Percentiles rank a stretch among this genome's conserved stretches.
These are phyloP conservation scores for Dispira parvispora DNA, from an alignment of 192 early-diverging fungal species.

Conservation along the genomic window DNA sequence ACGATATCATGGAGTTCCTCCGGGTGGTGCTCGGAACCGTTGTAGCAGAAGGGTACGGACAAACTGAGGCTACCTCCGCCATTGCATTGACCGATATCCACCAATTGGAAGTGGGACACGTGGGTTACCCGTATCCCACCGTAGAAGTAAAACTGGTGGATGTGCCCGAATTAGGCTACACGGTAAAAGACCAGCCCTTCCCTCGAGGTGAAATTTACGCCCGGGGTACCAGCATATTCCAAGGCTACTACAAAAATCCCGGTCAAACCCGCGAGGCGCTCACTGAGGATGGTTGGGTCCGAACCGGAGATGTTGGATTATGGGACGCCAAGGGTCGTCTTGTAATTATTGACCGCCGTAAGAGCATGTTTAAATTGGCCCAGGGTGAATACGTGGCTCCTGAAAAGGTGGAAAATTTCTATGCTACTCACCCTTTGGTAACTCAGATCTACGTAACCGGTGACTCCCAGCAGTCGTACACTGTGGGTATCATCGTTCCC, in stretches of 20 bases:
- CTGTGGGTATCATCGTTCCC: slow-evolving; percentile 82
- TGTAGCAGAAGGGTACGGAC: slow-evolving; percentile 41
- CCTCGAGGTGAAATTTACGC: slow-evolving; percentile 88
- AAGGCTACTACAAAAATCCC: slow-evolving; percentile 71
- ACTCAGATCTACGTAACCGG: slow-evolving; percentile 90
- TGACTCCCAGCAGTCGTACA: slow-evolving; percentile 66
- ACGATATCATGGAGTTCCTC: slow-evolving; percentile 48
- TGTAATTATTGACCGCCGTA: slow-evolving; percentile 73
- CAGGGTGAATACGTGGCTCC: slow-evolving; percentile 93
- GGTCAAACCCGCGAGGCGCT: slow-evolving; percentile 73
- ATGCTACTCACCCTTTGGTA: slow-evolving; percentile 53
- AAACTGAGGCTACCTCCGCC: slow-evolving; percentile 27
- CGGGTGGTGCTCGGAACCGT: slow-evolving; percentile 44
- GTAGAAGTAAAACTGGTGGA: slow-evolving; percentile 75
- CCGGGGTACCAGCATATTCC: slow-evolving; percentile 56
- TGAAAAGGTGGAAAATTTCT: slow-evolving; percentile 75
- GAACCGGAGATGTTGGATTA: slow-evolving; percentile 76
- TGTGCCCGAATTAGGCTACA: slow-evolving; percentile 85
- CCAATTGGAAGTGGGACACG: slow-evolving; percentile 37
- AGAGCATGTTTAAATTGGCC: slow-evolving; percentile 72
- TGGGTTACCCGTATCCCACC: slow-evolving; percentile 60
- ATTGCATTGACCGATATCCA: slow-evolving; percentile 21
- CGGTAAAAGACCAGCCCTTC: slow-evolving; percentile 53
- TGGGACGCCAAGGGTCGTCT: slow-evolving; percentile 62
- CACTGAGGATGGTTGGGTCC: slow-evolving; percentile 67